Base-by-base conservation (phyloP, 2,329 filamentous ascomycete genomes). In the Fusarium ambrosium region DNA sequence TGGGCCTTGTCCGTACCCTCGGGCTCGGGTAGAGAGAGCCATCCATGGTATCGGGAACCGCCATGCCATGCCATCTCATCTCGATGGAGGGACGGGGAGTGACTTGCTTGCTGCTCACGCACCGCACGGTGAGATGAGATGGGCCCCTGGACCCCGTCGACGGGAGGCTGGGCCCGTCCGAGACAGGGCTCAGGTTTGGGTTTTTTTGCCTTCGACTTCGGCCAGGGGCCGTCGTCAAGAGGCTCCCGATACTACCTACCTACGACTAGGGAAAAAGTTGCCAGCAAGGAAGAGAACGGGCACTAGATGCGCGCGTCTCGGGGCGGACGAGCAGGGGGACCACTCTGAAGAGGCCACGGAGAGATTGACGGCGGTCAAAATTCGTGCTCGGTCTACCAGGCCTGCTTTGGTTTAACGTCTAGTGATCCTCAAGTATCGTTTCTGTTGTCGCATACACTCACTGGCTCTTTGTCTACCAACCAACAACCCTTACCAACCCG, bases 21-120 rank as follows among this genome's bases (percentile, higher is more conserved):
- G 67, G 70, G 70, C 58, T 73, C 67, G 67, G 70, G 70, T 73
- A 63, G 32, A 24, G 63, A 65, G 62, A 75, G 67, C 72, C 73
- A 73, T 66, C 72, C 73, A 73, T 66, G 41, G 58, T 68, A 66
- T 71, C 70, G 66, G 73, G 64, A 75, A 73, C 24, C 55, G 69
- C 43, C 45, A 51, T 51, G 51, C 64, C 41, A 43, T 32, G n/a
- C 39, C 70, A 63, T 66, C 43, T 60, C 63, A 63, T 64, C 53
- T 64, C 51, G 41, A 59, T 66, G 39, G 27, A 55, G 43, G 32
- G 55, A 45, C 41, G 41, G 56, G 36, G 24, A 29, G 27, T 66
- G 55, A 48, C 22, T 66, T 43, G 64, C 22, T 32, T 45, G 41
- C 41, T 41, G 41, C 41, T 45, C 41, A 45, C 41, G 41, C 41